Conservation (phyloP, 345 rosid species). For the Angophora floribunda region DNA sequence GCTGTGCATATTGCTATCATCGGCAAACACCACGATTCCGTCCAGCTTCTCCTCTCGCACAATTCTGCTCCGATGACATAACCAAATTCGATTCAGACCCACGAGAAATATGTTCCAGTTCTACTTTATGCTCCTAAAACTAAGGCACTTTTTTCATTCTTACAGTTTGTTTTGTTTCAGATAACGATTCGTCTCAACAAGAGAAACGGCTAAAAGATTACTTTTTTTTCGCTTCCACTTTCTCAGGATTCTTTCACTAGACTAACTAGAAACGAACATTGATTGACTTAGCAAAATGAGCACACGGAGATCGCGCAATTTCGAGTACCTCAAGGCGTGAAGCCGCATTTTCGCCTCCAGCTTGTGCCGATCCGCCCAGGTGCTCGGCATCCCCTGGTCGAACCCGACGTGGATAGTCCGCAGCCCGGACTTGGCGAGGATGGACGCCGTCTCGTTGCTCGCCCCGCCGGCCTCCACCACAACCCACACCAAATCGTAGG, state of each 20-base stretch:
- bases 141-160: neutral
- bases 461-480: slow-evolving; percentile 90
- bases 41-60: slow-evolving; percentile 85
- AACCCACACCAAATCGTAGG: slow-evolving; percentile 88
- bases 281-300: neutral
- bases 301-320: neutral
- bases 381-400: slow-evolving; percentile 53
- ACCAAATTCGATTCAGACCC: neutral
- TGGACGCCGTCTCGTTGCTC: slow-evolving; percentile 66
- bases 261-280: neutral
- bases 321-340: slow-evolving; percentile 53
- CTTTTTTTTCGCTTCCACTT: neutral
- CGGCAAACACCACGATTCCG: slow-evolving; percentile 88
- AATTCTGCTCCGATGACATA: slow-evolving; percentile 39
- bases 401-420: slow-evolving; percentile 60
- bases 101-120: neutral
- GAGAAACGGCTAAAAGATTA: neutral
- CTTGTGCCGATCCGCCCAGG: slow-evolving; percentile 67
- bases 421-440: slow-evolving; percentile 57
- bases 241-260: neutral
- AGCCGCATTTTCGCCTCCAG: slow-evolving; percentile 85
- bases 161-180: neutral
- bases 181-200: neutral
- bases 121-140: neutral
- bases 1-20: slow-evolving; percentile 96